Evolutionary conservation across 208 protist genomes (phyloP).

Genomic region (Perkinsela sp.): DNA sequence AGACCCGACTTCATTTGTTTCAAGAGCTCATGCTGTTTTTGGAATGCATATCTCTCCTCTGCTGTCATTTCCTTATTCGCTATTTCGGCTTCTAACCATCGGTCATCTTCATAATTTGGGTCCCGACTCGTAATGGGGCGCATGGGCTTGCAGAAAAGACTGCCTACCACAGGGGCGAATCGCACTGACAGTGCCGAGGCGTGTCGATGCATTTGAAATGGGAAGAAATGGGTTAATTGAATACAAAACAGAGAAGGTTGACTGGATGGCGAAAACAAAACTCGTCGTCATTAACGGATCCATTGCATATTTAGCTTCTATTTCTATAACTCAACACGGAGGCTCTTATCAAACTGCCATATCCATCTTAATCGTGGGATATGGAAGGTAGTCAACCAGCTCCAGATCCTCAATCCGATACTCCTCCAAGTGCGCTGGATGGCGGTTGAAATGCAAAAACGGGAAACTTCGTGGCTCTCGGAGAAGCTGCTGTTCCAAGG

Average conservation of each 20-base stretch:
- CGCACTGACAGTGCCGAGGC: too few relatives aligned
- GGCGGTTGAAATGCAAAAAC: slow-evolving; percentile 19
- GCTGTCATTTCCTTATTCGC: background rate
- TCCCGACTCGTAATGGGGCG: background rate
- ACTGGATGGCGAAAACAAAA: too few relatives aligned
- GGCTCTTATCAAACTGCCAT: slow-evolving; percentile 93
- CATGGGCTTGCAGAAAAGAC: too few relatives aligned
- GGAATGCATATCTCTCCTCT: background rate
- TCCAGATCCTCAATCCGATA: slow-evolving; percentile 72
- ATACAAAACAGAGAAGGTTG: too few relatives aligned
- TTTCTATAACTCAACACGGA: too few relatives aligned
- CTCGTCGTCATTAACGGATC: too few relatives aligned
- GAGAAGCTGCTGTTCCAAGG: slow-evolving; percentile 69
- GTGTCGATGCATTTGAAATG: too few relatives aligned
- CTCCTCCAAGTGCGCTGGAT: slow-evolving; percentile 54
- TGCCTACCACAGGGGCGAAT: too few relatives aligned
- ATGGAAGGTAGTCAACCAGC: slow-evolving; percentile 73
- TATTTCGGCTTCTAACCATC: background rate
- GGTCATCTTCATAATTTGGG: slow-evolving; percentile 1
- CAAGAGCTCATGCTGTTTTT: background rate
- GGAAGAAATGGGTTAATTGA: too few relatives aligned
- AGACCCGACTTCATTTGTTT: background rate
- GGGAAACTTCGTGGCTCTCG: slow-evolving; percentile 75
- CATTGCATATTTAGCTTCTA: too few relatives aligned
- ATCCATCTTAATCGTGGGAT: slow-evolving; percentile 79